Base-by-base conservation (phyloP, 2,329 filamentous ascomycete species). In the Fusarium austroafricanum region DNA sequence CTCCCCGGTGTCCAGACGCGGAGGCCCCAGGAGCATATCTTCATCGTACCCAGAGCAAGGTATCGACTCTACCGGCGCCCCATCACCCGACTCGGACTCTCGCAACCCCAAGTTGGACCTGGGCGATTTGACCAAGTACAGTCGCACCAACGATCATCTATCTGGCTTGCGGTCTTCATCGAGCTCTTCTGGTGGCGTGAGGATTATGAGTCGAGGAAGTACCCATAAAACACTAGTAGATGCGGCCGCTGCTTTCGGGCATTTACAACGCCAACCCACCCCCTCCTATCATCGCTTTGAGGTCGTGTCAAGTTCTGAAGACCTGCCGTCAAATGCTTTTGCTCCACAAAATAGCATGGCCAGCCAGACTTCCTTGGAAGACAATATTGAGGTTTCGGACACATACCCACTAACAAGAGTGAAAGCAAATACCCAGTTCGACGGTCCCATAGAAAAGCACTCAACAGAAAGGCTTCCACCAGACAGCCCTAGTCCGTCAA, bases 141-240 rank as follows among this genome's bases (percentile, higher is more conserved):
- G 71, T 42, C 70, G 67, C 23, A 67, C 63, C 33, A 76, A 77
- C 23, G 72, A 76, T 53, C 61, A 71, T 5, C 62, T 77, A 6
- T 77, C 75, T 0, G 73, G 73, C 21, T 72, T 79, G 20, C 63
- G 68, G 10, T 62, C 59, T 15, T 78, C 78, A 17, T 75, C 77
- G 7, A 65, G 61, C 3, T 73, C 73, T 9, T 64, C 69, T 21
- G 54, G 47, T 10, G 50, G 50, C 12, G 61, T 62, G 17, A 44
- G 37, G 37, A 33, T 10, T 35, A 63, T 56, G 20, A 60, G 53
- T 18, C 59, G 59, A 37, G 65, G 57, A n/a, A 73, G 64, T 20
- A 50, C 57, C 6, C 50, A 68, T 2, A 68, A 75, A 21, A 63
- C 59, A 12, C 65, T 73, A 26, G 54, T 67, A 14, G 75, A 78